Evolutionary conservation across 2,329 filamentous ascomycete species (phyloP).

Genomic region (Colletotrichum lupini): DNA sequence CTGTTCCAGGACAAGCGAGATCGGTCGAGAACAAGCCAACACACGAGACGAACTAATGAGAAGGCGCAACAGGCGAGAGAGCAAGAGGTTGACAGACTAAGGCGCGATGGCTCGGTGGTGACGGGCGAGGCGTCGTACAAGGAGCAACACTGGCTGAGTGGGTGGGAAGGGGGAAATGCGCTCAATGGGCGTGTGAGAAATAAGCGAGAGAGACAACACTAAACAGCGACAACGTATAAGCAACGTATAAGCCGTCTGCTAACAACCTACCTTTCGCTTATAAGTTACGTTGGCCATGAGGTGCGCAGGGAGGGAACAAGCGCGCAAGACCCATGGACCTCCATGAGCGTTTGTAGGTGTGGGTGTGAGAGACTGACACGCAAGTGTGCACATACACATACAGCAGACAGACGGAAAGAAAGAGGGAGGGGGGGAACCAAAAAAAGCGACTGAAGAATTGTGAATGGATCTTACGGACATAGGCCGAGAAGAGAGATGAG

Average conservation of each 20-base stretch:
- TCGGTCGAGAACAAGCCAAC: background rate
- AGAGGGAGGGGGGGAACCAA: background rate
- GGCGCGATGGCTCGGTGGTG: slow-evolving; percentile 7
- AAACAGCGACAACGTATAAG: background rate
- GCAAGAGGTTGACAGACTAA: background rate
- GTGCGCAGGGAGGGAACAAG: background rate
- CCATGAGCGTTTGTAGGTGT: background rate
- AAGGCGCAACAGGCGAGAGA: slow-evolving; percentile 22
- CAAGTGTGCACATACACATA: background rate
- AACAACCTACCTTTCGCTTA: background rate
- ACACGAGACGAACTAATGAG: slow-evolving; percentile 11
- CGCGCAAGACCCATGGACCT: background rate
- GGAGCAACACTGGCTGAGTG: slow-evolving; percentile 7
- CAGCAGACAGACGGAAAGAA: background rate
- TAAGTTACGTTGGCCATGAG: background rate
- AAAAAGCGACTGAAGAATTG: too few species aligned
- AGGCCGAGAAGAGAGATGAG: background rate
- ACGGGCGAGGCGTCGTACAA: slow-evolving; percentile 23
- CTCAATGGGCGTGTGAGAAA: slow-evolving; percentile 9
- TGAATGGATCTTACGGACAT: background rate
- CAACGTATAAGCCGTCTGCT: background rate
- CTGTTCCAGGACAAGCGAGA: background rate
- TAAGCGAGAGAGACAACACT: slow-evolving; percentile 19
- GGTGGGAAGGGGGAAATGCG: background rate
- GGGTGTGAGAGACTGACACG: background rate